Conservation (phyloP, 495 filamentous ascomycete species). For the Penicillium angulare region DNA sequence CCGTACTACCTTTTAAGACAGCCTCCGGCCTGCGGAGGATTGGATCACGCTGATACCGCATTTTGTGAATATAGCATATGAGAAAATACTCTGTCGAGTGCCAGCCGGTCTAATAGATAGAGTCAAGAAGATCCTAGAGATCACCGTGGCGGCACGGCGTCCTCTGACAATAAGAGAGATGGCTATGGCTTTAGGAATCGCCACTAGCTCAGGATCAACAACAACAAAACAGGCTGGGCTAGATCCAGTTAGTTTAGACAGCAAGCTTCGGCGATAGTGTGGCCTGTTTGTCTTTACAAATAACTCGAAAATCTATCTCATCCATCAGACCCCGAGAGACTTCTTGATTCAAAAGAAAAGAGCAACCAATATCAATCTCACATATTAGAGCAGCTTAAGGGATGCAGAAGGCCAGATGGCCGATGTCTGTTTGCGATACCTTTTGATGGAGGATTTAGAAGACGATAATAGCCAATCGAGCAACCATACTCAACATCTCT, state of each 20-base stretch:
- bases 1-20: constrained; percentile 12
- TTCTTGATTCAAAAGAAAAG: constrained; percentile 19
- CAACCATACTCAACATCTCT: constrained; percentile 8
- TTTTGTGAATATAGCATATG: constrained; percentile 27
- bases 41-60: constrained; percentile 16
- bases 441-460: constrained; percentile 20
- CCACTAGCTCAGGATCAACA: constrained; percentile 10
- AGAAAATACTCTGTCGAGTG: constrained; percentile 26
- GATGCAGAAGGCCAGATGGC: constrained; percentile 17
- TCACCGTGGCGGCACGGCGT: constrained; percentile 28
- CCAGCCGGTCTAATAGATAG: constrained; percentile 1
- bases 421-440: constrained; percentile 23
- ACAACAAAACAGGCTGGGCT: constrained; percentile 26
- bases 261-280: constrained; percentile 32
- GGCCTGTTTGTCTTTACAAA: constrained; percentile 39
- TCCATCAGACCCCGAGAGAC: constrained; percentile 35
- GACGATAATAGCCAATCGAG: neutral
- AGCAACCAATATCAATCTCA: neutral
- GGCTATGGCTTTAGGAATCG: constrained; percentile 37
- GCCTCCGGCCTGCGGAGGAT: constrained; percentile 14
- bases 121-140: constrained; percentile 32
- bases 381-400: constrained; percentile 10
- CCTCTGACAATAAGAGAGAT: constrained; percentile 37
- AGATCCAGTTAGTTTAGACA: constrained; percentile 10
- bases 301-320: constrained; percentile 34